Evolutionary conservation across 139 green algal species (phyloP), one percentile per base, ranked within the genome.

Genomic region (Coccomyxa sp.): DNA sequence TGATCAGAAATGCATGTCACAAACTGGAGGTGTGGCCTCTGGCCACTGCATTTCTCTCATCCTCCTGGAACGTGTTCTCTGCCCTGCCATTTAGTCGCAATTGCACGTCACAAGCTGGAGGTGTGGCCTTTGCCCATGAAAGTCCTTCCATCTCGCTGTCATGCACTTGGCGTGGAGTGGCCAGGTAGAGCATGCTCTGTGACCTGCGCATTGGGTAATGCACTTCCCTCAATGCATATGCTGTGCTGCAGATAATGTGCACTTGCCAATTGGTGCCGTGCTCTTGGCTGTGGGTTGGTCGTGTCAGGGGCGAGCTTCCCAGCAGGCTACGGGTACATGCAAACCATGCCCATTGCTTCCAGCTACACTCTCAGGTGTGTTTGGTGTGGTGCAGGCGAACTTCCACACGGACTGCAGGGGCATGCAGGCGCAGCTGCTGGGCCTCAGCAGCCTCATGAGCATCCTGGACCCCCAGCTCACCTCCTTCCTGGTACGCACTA

Each of bases 351-450:
- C n/a, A 64, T 29, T 64, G 58, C 58, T 37, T 70, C 58, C 33
- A n/a, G 58, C 8, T 31, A n/a, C 29, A 37, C n/a, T n/a, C n/a
- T n/a, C n/a, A n/a, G n/a, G n/a, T n/a, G 38, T 55, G 71, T 33
- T 10, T 10, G 85, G 79, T 55, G 37, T 1, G 37, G 29, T 22
- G 64, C 64, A 71, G 64, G 64, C 64, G 2, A 71, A 71, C 64
- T 71, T 44, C 31, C 44, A 78, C n/a, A 70, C 2, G 2, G 33
- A 34, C 0, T 77, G 80, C 81, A 87, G 74, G 44, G 91, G 86
- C 77, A 97, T 98, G 95, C 91, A 95, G 29, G 78, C 78, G 12
- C 92, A 98, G 89, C 91, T 98, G 82, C 44, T 81, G 41, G 86
- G 86, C 16, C 86, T 98, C 73, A 40, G 83, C 40, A 81, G 80